Evolutionary conservation across 139 green algal species (phyloP), one percentile per base, ranked within the genome.

Genomic region (Tetraselmis chui): DNA sequence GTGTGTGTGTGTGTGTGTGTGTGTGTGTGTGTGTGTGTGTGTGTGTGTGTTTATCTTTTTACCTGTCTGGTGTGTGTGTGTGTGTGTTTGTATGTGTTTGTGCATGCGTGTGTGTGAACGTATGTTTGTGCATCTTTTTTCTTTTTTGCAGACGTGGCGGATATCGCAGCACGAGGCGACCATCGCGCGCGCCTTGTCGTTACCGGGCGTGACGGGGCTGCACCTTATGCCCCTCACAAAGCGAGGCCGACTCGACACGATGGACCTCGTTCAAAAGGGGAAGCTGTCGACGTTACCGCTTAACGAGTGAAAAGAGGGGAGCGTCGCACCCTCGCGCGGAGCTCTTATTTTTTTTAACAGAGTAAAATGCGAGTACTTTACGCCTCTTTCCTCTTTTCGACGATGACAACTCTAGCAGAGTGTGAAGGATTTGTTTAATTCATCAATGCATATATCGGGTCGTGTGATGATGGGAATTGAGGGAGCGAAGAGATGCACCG

Each of bases 171-270:
- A 67, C 45, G 45, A 67, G 45, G 45, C 45, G 45, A 67, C 45
- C 11, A 5, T 67, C 11, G 31, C 77, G 58, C 84, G 90, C 89
- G 81, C 87, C 2, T 82, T 91, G 76, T 32, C 31, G 2, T 76
- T 86, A 18, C 83, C 88, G 26, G 90, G 90, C 25, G 85, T 93
- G 28, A 75, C 77, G 0, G 92, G 92, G 0, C 79, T 95, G 77
- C 92, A 95, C 77, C 78, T 95, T 25, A 95, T 95, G 92, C 90
- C 92, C 29, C 84, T 95, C 32, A 94, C 89, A 26, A 84, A 84
- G 59, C 31, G 32, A 0, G 86, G 80, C 28, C 87, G 90, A 28
- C 1, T 59, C 22, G 27, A 92, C 45, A 87, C 84, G 0, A 25
- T 84, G 58, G 30, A 78, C 0, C 75, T 92, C 27, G 59, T 88